Evolutionary conservation across 805 yeast genomes (phyloP).

Genomic region (Nakazawaea peltata): DNA sequence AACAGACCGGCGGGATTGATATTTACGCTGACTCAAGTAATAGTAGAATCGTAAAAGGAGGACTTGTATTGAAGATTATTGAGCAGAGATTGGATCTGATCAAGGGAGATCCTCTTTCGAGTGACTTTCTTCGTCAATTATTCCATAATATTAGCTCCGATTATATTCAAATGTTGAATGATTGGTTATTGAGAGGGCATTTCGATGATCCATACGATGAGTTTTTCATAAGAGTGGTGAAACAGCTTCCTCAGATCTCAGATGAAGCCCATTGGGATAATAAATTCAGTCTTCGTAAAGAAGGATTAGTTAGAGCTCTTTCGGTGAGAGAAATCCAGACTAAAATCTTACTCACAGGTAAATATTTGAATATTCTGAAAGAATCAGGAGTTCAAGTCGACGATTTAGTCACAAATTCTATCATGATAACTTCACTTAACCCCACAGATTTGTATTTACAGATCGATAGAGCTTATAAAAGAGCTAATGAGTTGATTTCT

Average conservation of each 20-base stretch:
- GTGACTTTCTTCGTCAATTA: slow-evolving; percentile 41
- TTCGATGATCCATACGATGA: slow-evolving; percentile 77
- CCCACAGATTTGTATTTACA: slow-evolving; percentile 37
- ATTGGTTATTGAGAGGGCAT: slow-evolving; percentile 74
- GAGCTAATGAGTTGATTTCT: slow-evolving; percentile 59
- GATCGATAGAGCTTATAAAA: slow-evolving; percentile 51
- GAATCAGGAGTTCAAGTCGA: slow-evolving; percentile 42
- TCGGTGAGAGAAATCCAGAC: slow-evolving; percentile 42
- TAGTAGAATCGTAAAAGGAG: slow-evolving; percentile 67
- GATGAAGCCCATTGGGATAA: slow-evolving; percentile 64
- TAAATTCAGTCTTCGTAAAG: slow-evolving; percentile 64
- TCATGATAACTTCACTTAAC: slow-evolving; percentile 23
- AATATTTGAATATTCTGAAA: slow-evolving; percentile 65
- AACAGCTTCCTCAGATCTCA: too few relatives aligned
- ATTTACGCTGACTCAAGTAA: slow-evolving; percentile 42
- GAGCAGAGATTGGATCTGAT: slow-evolving; percentile 47
- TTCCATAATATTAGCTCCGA: slow-evolving; percentile 52
- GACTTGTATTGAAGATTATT: slow-evolving; percentile 55
- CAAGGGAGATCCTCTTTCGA: slow-evolving; percentile 58
- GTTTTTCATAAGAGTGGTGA: slow-evolving; percentile 63
- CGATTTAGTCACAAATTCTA: neutral
- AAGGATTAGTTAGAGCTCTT: slow-evolving; percentile 68
- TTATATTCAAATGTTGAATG: slow-evolving; percentile 60
- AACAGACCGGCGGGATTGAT: slow-evolving; percentile 38
- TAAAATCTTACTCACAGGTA: slow-evolving; percentile 76